Base-by-base conservation (phyloP, 495 filamentous ascomycete species). In the Letharia lupina region DNA sequence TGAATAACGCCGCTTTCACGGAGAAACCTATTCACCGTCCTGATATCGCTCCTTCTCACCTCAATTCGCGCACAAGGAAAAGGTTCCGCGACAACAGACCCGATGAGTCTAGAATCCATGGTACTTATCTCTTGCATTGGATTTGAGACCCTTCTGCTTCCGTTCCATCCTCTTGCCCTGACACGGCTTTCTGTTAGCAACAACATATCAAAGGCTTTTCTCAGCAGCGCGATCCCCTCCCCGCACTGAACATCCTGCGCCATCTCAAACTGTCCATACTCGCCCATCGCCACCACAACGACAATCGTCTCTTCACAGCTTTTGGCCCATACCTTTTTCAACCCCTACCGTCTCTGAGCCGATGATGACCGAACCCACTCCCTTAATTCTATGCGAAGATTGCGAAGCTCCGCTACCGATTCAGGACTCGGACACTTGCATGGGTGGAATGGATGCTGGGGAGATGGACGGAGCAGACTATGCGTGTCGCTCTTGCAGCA, bases 41-140 rank as follows among this genome's bases (percentile, higher is more conserved):
- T 31, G 64, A 62, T 23, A 64, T 56, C 16, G 69, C 68, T 39
- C 75, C 77, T 28, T 74, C 76, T 47, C 75, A 83, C 67, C 75
- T 82, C 23, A 71, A 81, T 66, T 81, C 79, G 62, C 79, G 81
- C 10, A 83, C 81, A 41, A 75, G 78, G 65, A 83, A 83, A 70
- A 76, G 81, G n/a, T 79, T 79, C 64, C 75, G 80, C 40, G 73
- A 83, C 50, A 77, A 77, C 59, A 78, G 81, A 54, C 81, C 81
- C 0, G 75, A 77, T 35, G 79, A 82, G 9, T 70, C 77, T 47
- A 70, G 74, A 15, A 73, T 83, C 45, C 80, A 82, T 71, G 76
- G 80, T 82, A 48, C 56, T 52, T 18, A 23, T 23, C 9, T 35
- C 61, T 18, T 35, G 23, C 35, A 44, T 44, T 23, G 40, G 18